Evolutionary conservation across 371 early-diverging fungal genomes (phyloP).

Genomic region (Batkoa obscura): DNA sequence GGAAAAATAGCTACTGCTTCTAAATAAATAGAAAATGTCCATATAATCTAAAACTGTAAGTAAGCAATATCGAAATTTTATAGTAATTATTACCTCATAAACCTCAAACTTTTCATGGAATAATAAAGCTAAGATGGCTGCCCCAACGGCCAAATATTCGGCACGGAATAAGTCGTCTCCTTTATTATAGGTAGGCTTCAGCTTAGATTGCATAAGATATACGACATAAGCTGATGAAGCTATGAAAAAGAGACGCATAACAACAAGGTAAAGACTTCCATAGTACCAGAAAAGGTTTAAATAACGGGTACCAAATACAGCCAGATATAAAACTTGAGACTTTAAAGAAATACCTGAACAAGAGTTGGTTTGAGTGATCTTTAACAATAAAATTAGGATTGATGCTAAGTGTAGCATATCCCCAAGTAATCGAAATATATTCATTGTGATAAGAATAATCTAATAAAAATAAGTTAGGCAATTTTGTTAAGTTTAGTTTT

Average conservation of each 20-base stretch:
- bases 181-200: conserved; percentile 82
- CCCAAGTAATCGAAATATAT: conserved; percentile 75
- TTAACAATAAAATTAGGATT: conserved; percentile 73
- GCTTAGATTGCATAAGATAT: conserved; percentile 76
- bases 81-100: conserved; percentile 35
- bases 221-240: conserved; percentile 65
- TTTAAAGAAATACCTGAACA: conserved; percentile 94
- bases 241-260: conserved; percentile 94
- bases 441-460: conserved; percentile 39
- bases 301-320: conserved; percentile 93
- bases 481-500: no score
- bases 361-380: conserved; percentile 72
- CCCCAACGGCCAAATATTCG: conserved; percentile 57
- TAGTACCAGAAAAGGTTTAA: conserved; percentile 67
- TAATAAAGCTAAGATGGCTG: conserved; percentile 45
- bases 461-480: no score
- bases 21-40: conserved; percentile 92
- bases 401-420: conserved; percentile 93
- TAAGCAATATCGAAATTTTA: neutral
- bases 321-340: conserved; percentile 84
- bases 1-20: conserved; percentile 97
- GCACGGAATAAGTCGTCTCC: conserved; percentile 77
- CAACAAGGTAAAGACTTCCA: conserved; percentile 75
- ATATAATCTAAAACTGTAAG: conserved; percentile 38
- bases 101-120: conserved; percentile 48